Evolutionary conservation across 2,329 filamentous ascomycete species (phyloP).

Genomic region (Paradendryphiella salina): DNA sequence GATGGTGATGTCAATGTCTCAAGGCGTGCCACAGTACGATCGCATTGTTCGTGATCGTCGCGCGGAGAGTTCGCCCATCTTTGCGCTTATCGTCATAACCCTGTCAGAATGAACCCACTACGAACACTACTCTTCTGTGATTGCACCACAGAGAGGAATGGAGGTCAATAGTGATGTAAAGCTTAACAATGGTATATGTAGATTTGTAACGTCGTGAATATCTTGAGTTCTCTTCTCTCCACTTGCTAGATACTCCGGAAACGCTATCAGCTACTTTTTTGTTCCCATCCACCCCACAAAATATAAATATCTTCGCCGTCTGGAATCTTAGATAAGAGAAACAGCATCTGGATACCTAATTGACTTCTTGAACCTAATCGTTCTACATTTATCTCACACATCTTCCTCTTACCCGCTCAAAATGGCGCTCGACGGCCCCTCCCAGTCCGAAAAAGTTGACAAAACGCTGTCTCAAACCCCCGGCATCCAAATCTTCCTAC

Average conservation of each 20-base stretch:
- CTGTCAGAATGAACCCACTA: not conserved
- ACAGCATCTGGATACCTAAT: no score
- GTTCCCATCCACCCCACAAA: no score
- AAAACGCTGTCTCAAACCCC: not conserved
- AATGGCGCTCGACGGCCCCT: not conserved
- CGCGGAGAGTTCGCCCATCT: not conserved
- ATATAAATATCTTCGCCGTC: no score
- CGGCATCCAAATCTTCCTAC: conserved; percentile 1
- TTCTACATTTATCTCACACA: not conserved
- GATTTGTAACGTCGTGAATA: no score
- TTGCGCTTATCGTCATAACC: not conserved
- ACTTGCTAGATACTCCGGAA: no score
- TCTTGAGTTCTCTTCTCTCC: not conserved
- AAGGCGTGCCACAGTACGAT: not conserved
- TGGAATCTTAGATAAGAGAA: no score
- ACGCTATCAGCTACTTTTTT: no score
- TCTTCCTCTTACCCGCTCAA: not conserved
- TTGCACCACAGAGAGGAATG: not conserved
- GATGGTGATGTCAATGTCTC: not conserved
- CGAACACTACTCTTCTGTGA: not conserved
- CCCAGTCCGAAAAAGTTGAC: not conserved
- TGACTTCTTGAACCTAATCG: no score
- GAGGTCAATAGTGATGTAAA: not conserved
- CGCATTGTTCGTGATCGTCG: not conserved
- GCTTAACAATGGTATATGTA: not conserved